phyloP scores from a whole-genome alignment of 2,329 filamentous ascomycete genomes.

The Monilinia polystroma region DNA sequence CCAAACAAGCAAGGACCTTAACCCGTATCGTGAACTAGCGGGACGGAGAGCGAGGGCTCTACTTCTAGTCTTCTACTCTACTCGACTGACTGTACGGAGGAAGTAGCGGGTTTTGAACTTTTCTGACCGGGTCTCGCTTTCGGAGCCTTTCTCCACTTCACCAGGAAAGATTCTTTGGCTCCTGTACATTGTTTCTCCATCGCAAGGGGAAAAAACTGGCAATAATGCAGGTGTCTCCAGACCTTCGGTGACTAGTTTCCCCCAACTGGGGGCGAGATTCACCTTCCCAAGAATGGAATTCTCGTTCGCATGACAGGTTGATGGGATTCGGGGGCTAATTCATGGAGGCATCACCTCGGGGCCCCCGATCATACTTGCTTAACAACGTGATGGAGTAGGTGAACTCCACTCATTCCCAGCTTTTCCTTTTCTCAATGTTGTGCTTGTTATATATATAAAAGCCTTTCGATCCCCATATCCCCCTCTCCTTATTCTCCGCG shows the following conservation, averaged over 20 bases:
- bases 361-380: not conserved
- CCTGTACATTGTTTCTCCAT: slow-evolving; percentile 6
- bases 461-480: slow-evolving; percentile 1
- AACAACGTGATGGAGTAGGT: slow-evolving; percentile 2
- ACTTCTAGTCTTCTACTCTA: not conserved
- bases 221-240: not conserved
- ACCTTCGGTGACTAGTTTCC: slow-evolving; percentile 10
- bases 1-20: slow-evolving; percentile 7
- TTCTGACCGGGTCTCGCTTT: not conserved
- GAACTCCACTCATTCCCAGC: slow-evolving; percentile 1
- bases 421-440: not conserved
- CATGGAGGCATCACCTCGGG: slow-evolving; percentile 13
- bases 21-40: not conserved
- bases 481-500: slow-evolving; percentile 15
- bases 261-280: not conserved
- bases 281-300: not conserved
- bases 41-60: not conserved
- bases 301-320: slow-evolving; percentile 9
- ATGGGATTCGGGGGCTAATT: slow-evolving; percentile 13
- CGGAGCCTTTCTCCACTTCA: not conserved
- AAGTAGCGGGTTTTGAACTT: not conserved
- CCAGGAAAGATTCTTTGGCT: not conserved
- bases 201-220: slow-evolving; percentile 6
- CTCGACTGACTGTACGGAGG: too few species aligned
- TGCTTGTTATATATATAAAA: not conserved